These are phyloP conservation scores for Cardamine chenopodiifolia DNA, from an alignment of 345 rosid genomes.

Conservation along the genomic window DNA sequence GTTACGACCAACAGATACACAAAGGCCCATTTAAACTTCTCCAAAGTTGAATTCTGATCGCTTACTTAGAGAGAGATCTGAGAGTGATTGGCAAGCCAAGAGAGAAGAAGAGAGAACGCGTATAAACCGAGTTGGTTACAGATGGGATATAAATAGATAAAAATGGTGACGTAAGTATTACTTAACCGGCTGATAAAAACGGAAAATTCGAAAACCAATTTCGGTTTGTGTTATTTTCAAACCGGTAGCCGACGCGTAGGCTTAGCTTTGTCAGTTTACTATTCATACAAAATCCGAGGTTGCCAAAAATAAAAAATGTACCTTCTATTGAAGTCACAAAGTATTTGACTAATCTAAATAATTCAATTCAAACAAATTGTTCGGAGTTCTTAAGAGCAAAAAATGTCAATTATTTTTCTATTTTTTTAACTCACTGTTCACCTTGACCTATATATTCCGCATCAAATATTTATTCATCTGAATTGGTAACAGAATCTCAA, in stretches of 20 bases:
- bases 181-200: neutral
- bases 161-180: constrained; percentile 22
- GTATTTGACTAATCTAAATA: neutral
- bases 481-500: neutral
- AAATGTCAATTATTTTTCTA: neutral
- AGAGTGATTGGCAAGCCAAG: constrained; percentile 1
- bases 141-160: constrained; percentile 20
- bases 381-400: neutral
- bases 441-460: neutral
- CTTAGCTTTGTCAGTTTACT: constrained; percentile 35
- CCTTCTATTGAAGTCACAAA: neutral
- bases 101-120: constrained; percentile 27
- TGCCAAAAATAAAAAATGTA: neutral
- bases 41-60: constrained; percentile 7
- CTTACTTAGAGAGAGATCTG: constrained; percentile 9
- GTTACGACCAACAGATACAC: constrained; percentile 46
- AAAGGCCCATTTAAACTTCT: constrained; percentile 55
- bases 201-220: neutral
- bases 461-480: neutral
- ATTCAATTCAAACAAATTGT: constrained; percentile 1
- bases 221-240: constrained; percentile 1
- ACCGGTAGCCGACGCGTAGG: constrained; percentile 42
- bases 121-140: constrained; percentile 12
- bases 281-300: neutral
- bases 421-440: neutral